Percentiles rank a stretch among this genome's conserved stretches.
phyloP scores from a whole-genome alignment of 306 rosid species.

The Glycyrrhiza uralensis region DNA sequence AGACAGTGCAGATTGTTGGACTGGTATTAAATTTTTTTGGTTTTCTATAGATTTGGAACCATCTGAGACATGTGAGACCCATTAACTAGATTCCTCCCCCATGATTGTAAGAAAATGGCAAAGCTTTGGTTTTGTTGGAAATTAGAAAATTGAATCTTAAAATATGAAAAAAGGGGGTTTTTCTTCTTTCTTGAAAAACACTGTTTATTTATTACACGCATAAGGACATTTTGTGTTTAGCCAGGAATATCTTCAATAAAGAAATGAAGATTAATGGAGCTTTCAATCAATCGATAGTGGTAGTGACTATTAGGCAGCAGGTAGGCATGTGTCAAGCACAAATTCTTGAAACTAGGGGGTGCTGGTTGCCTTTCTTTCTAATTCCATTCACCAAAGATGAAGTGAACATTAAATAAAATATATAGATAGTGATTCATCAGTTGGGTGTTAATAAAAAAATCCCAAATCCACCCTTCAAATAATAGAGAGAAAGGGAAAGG shows the following conservation, averaged over 20 bases:
- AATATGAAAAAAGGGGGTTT: background rate
- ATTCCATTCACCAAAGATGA: background rate
- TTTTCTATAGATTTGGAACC: background rate
- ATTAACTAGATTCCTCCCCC: background rate
- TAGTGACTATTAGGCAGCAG: conserved; percentile 23
- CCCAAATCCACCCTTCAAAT: conserved; percentile 8
- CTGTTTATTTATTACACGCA: too few relatives aligned
- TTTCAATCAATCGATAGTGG: conserved; percentile 24
- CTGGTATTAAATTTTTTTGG: conserved; percentile 10
- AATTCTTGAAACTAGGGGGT: conserved; percentile 38
- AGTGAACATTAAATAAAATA: conserved; percentile 13
- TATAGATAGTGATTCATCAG: conserved; percentile 14
- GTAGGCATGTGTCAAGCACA: conserved; percentile 28
- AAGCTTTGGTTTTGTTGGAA: background rate
- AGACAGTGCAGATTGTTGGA: background rate
- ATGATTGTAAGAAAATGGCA: background rate
- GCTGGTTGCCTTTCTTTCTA: background rate
- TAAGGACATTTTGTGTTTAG: background rate
- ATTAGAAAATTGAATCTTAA: background rate
- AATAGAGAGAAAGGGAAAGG: background rate
- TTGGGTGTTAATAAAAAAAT: background rate
- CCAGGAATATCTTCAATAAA: background rate
- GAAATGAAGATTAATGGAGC: background rate
- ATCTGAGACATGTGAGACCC: background rate
- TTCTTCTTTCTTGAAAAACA: background rate